Percentiles rank a stretch among this genome's conserved stretches.
Evolutionary conservation across 768 basidiomycete species (phyloP).

Genomic region (Lactarius evosmus): DNA sequence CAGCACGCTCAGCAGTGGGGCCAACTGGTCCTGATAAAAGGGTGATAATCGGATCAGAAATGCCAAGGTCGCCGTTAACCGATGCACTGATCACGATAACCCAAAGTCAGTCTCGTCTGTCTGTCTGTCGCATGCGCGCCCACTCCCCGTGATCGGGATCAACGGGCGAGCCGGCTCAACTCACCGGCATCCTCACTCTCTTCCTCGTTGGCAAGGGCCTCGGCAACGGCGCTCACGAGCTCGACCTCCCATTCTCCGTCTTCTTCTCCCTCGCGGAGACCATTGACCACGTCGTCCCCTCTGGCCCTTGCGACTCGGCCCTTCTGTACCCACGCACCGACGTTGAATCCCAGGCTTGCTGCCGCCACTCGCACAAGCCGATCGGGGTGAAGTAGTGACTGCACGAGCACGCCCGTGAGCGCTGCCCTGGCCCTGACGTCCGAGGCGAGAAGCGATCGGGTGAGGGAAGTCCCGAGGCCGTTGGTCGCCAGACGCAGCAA

Average conservation of each 20-base stretch:
- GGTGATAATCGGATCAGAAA: slow-evolving; percentile 76
- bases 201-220: slow-evolving; percentile 69
- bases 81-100: slow-evolving; percentile 57
- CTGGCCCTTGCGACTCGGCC: slow-evolving; percentile 46
- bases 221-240: slow-evolving; percentile 76
- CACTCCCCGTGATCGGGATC: neutral
- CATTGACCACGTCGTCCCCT: slow-evolving; percentile 33
- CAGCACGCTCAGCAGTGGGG: slow-evolving; percentile 66
- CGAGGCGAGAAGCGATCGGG: slow-evolving; percentile 41
- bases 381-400: slow-evolving; percentile 67
- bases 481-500: slow-evolving; percentile 68
- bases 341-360: slow-evolving; percentile 78
- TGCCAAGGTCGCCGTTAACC: slow-evolving; percentile 74
- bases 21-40: slow-evolving; percentile 51
- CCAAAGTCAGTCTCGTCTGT: no score
- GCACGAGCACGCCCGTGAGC: slow-evolving; percentile 57
- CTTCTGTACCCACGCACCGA: slow-evolving; percentile 63
- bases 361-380: slow-evolving; percentile 68
- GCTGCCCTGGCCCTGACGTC: slow-evolving; percentile 34
- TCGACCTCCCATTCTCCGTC: slow-evolving; percentile 87
- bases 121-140: no score
- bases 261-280: slow-evolving; percentile 43
- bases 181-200: slow-evolving; percentile 77
- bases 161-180: slow-evolving; percentile 31
- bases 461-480: slow-evolving; percentile 49